phyloP scores from a whole-genome alignment of 1,284 basidiomycete genomes.

The Ganoderma leucocontextum region DNA sequence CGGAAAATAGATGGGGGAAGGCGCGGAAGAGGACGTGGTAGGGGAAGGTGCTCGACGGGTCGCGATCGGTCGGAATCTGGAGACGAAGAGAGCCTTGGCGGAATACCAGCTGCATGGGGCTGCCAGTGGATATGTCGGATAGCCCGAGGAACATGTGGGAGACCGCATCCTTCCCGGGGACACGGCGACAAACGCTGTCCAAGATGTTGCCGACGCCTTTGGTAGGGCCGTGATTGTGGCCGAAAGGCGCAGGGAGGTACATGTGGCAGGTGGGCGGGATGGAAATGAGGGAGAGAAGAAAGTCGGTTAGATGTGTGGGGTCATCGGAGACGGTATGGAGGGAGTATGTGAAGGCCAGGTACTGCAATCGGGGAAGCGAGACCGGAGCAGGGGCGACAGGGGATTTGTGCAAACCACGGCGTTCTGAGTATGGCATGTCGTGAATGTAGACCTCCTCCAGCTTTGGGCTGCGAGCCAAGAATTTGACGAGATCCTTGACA shows the following conservation, averaged over 20 bases:
- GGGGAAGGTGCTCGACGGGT: neutral
- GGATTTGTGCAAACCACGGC: no score
- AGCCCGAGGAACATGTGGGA: neutral
- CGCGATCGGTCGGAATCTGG: neutral
- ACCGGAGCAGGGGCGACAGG: neutral
- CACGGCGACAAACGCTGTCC: neutral
- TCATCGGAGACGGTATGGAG: neutral
- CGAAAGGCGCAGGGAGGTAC: neutral
- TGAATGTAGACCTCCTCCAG: constrained; percentile 9
- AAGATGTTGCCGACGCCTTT: neutral
- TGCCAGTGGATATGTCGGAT: neutral
- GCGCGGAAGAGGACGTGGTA: neutral
- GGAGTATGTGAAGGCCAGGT: neutral
- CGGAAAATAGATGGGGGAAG: neutral
- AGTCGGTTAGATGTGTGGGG: no score
- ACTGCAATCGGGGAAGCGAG: constrained; percentile 1
- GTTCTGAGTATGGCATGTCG: neutral
- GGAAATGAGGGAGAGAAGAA: constrained; percentile 3
- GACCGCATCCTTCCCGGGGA: neutral
- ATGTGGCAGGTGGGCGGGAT: constrained; percentile 10
- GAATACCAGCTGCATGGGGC: neutral
- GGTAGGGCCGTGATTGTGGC: neutral
- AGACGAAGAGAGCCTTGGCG: neutral
- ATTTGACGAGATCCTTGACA: constrained; percentile 5
- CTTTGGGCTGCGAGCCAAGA: constrained; percentile 7